A percentile compares a stretch with the other conserved stretches of the same genome.
Conservation (phyloP, 2,329 filamentous ascomycete genomes). For the Thelonectria rubi region DNA sequence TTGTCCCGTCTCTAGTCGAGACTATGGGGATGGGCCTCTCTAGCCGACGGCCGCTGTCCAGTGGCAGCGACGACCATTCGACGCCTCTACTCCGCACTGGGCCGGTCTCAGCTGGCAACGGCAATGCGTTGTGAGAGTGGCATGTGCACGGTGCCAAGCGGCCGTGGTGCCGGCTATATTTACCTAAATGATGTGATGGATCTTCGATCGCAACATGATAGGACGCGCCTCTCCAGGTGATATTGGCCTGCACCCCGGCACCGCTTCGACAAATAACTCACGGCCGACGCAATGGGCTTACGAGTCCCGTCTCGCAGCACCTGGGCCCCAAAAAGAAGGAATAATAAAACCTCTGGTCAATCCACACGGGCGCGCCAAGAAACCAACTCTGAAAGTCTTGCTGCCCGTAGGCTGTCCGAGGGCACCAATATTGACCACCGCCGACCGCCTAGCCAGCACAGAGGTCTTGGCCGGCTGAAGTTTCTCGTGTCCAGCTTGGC, state of each 20-base stretch:
- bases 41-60: not conserved
- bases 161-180: conserved; percentile 8
- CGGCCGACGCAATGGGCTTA: conserved; percentile 7
- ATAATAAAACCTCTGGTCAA: conserved; percentile 9
- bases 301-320: conserved; percentile 4
- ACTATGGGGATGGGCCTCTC: not conserved
- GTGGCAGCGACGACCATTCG: conserved; percentile 9
- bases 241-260: not conserved
- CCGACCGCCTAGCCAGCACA: conserved; percentile 19
- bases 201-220: not conserved
- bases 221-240: not conserved
- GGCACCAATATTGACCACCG: conserved; percentile 16
- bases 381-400: conserved; percentile 8
- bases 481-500: conserved; percentile 38
- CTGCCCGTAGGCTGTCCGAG: conserved; percentile 17
- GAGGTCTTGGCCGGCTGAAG: conserved; percentile 13
- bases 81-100: not conserved
- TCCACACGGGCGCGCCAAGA: conserved; percentile 8
- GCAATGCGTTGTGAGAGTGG: not conserved
- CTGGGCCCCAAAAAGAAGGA: not conserved
- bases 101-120: conserved; percentile 2
- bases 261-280: not conserved
- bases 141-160: not conserved
- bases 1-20: conserved; percentile 1
- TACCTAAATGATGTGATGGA: conserved; percentile 15